Evolutionary conservation across 805 yeast genomes (phyloP), one percentile per base, ranked within the genome.

Genomic region (Yamadazyma nakazawae): DNA sequence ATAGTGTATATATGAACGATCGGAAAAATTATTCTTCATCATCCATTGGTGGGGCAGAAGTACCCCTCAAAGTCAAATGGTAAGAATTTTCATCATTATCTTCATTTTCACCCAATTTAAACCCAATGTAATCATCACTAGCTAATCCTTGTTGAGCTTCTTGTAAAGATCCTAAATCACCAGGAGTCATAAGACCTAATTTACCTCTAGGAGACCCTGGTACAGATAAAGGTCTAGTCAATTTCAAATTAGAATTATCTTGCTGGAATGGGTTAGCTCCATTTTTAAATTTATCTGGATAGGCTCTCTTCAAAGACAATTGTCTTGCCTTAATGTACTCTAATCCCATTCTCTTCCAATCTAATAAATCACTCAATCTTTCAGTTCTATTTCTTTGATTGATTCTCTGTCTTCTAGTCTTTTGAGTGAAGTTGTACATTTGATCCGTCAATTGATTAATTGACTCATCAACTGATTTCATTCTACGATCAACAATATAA

Each of bases 351-450:
- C 98, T 80, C 68, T 87, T 88, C 99, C 99, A 92, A 71, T 92
- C 99, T 50, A 92, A 79, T 58, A 92, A 70, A 64, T 94, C 98
- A 42, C 94, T 83, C 52, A 92, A 76, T 57, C 99, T 78, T 72
- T 92, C 99, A 25, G 97, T 94, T 67, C 99, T 81, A 68, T 92
- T 92, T 72, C 99, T 84, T 74, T 92, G 98, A 68, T 94, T 94
- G 70, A 92, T 92, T 70, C 99, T 81, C 68, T 94, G 97, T 70
- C 99, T 86, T 68, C 97, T 84, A 13, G 96, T 85, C 71, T 94
- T 90, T 57, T 80, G 77, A 36, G 89, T 77, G 68, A 92, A 92
- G 40, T 87, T 92, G 67, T 79, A 88, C 97, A 92, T 90, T 66
- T 84, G 84, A 55, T 87, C 86, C 26, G 89, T 80, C 57, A 92